phyloP scores from a whole-genome alignment of 208 protist genomes.

The Plasmodiophora brassicae region DNA sequence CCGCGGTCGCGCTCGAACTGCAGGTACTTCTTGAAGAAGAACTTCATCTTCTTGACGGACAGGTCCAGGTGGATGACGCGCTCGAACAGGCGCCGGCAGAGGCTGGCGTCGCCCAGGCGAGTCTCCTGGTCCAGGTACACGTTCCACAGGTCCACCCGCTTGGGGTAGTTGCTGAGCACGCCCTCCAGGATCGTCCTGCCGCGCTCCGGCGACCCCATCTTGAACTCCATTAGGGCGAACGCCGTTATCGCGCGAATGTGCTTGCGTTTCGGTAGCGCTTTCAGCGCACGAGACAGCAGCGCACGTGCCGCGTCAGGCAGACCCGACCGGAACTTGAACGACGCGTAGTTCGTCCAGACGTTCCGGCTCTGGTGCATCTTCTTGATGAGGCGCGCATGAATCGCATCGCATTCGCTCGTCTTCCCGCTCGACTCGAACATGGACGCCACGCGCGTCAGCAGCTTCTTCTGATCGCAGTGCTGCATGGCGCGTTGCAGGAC shows the following conservation, averaged over 20 bases:
- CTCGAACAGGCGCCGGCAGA: constrained; percentile 65
- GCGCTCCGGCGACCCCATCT: constrained; percentile 65
- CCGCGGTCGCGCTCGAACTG: constrained; percentile 77
- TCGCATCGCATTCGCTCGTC: not conserved
- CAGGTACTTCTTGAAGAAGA: constrained; percentile 88
- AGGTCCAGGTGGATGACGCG: constrained; percentile 60
- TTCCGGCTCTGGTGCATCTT: constrained; percentile 61
- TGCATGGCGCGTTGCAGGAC: not conserved
- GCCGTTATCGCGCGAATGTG: constrained; percentile 59
- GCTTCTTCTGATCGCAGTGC: not conserved
- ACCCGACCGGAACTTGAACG: constrained; percentile 44
- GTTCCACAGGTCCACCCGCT: constrained; percentile 71
- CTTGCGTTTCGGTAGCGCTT: constrained; percentile 61
- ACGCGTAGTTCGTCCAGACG: constrained; percentile 60
- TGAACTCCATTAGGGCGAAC: constrained; percentile 74
- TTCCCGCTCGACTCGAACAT: constrained; percentile 50
- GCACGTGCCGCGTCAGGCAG: constrained; percentile 41
- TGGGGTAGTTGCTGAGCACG: constrained; percentile 64
- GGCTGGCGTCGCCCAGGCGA: constrained; percentile 32
- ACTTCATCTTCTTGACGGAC: constrained; percentile 76
- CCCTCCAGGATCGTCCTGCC: constrained; percentile 69
- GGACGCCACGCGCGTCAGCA: constrained; percentile 50
- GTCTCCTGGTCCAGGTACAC: constrained; percentile 76
- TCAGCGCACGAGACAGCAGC: constrained; percentile 54
- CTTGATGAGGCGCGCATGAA: constrained; percentile 54